Evolutionary conservation across 371 early-diverging fungal genomes (phyloP), one percentile per base, ranked within the genome.

Genomic region (Mucor mucedo): DNA sequence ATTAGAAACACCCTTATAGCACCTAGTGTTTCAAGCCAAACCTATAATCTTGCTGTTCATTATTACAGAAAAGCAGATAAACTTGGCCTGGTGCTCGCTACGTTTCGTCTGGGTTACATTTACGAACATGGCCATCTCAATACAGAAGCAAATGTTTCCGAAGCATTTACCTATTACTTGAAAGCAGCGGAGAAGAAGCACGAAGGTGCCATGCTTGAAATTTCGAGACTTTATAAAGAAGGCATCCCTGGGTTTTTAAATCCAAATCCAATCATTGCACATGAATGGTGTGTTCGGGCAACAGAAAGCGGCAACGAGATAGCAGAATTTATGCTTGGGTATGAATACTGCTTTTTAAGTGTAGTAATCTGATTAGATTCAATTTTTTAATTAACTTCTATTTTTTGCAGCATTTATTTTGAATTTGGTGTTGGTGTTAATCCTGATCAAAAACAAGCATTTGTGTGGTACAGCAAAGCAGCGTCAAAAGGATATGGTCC

Each of bases 311-410:
- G 76, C 0, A 56, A 68, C 35, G 64, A 60, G 52, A 52, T 66
- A 21, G 82, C 82, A 2, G 77, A 78, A 52, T 81, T 70, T 60
- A 62, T 58, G 5, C 38, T 81, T 39, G 82, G 82, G 82, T 81
- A 76, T 60, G 32, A 21, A 21, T 21, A 21, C 21, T 21, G 21
- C 21, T 1, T 21, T 21, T 21, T 21, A 21, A 21, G 21, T 21
- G 21, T 21, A 35, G 11, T 44, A 2, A 14, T 44, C 16, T n/a
- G 5, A 44, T 41, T 7, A 13, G 44, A 13, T 21, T 45, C 35
- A n/a, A 4, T 13, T 38, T 30, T n/a, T 39, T 42, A 13, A 3
- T 9, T 53, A 41, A 16, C 13, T 50, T 14, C 11, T 50, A 2
- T 16, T 13, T 39, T 27, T 52, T 11, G 11, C 44, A 74, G 74